Evolutionary conservation across 2,329 filamentous ascomycete genomes (phyloP), one percentile per base, ranked within the genome.

Genomic region (Scedosporium boydii): DNA sequence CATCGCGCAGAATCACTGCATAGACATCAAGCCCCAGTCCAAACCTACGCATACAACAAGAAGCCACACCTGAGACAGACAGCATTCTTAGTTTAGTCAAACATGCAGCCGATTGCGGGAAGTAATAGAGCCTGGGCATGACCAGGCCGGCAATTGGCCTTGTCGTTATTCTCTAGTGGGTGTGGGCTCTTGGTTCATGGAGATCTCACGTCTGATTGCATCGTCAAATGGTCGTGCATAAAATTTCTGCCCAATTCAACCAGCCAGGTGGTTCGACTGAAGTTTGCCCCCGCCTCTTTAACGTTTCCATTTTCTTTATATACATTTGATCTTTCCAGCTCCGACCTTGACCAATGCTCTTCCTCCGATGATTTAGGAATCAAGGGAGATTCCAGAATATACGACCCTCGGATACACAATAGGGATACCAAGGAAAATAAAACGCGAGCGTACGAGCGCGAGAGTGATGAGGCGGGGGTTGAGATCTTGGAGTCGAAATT

Each of bases 191-290:
- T 23, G 23, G 51, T 55, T 27, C 23, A 23, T 29, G 51, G 51
- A 23, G 51, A 55, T 55, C 51, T 55, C 51, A 6, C 21, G 21
- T 55, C 51, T 55, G 51, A 55, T 55, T 55, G 51, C 51, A 55
- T 55, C 51, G 51, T 55, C 51, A 21, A 55, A 55, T 55, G 21
- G 51, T 23, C 51, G 51, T 55, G 51, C 51, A 55, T 55, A 26
- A 55, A 55, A 23, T 55, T 55, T 55, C 51, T 55, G 51, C 51
- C 51, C 51, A 26, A 55, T 55, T 55, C 51, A 55, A 55, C 51
- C 23, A 23, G 18, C 51, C 23, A 23, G 51, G 23, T 55, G 51
- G 51, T 55, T 55, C 51, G 51, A 55, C 51, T 55, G 21, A 55
- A 14, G 4, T 27, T 23, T 3, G 5, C 21, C 51, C 51, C 51